Evolutionary conservation across 176 grass and related monocot genomes (phyloP).

Genomic region (Oryza brachyantha): DNA sequence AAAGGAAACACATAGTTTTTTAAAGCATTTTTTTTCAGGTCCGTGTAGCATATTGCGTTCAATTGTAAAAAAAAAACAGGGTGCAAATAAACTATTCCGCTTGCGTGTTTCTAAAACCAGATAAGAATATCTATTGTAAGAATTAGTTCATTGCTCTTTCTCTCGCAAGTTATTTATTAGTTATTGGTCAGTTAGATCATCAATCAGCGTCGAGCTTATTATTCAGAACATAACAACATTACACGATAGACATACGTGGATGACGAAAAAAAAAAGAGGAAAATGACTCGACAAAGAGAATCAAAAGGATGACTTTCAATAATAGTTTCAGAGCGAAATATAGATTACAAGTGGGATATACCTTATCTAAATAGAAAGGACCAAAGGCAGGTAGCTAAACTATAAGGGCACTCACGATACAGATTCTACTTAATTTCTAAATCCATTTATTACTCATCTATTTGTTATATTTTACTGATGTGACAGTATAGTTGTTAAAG

Average conservation of each 20-base stretch:
- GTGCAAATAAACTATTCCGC: not conserved
- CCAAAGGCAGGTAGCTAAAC: not conserved
- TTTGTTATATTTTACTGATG: too few species aligned
- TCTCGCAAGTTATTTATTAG: not conserved
- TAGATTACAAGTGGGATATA: constrained; percentile 19
- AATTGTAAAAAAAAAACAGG: not conserved
- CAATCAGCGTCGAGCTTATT: constrained; percentile 7
- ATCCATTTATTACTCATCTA: too few species aligned
- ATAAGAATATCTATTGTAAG: not conserved
- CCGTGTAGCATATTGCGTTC: not conserved
- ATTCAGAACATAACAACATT: not conserved
- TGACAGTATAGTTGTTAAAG: too few species aligned
- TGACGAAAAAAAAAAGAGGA: not conserved
- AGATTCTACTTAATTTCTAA: too few species aligned
- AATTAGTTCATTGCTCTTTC: not conserved
- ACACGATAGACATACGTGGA: not conserved
- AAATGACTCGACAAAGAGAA: not conserved
- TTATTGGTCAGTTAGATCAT: constrained; percentile 25
- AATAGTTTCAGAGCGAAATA: not conserved
- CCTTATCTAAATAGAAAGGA: not conserved
- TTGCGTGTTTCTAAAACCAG: not conserved
- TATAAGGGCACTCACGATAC: too few species aligned
- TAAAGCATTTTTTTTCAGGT: not conserved
- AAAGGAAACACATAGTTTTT: not conserved
- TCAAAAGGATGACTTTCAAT: constrained; percentile 9